A percentile compares a stretch with the other conserved stretches of the same genome.
phyloP scores from a whole-genome alignment of 2,329 filamentous ascomycete species.

The Raffaelea albimanens region DNA sequence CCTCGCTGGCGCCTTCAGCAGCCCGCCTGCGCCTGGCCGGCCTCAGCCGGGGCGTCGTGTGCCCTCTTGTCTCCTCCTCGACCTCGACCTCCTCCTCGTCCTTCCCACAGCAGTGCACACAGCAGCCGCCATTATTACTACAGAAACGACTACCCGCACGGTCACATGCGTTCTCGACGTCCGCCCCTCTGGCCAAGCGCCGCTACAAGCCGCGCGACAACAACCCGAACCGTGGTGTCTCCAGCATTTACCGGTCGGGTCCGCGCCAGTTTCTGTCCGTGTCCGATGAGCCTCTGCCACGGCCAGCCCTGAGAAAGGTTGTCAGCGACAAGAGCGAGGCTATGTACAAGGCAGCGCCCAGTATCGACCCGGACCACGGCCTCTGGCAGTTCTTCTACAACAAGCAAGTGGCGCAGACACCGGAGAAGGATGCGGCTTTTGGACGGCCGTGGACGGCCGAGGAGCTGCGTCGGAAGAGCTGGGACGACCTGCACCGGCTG shows the following conservation, averaged over 20 bases:
- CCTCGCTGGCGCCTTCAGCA: slow-evolving; percentile 5
- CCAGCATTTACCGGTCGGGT: slow-evolving; percentile 68
- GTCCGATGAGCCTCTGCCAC: slow-evolving; percentile 61
- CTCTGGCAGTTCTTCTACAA: slow-evolving; percentile 87
- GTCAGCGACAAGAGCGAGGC: not conserved
- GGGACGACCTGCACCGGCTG: slow-evolving; percentile 83
- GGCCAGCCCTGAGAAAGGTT: slow-evolving; percentile 43
- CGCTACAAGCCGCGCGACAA: slow-evolving; percentile 54
- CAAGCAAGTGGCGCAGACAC: slow-evolving; percentile 57
- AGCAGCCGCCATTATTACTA: not conserved
- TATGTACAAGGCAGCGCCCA: slow-evolving; percentile 45
- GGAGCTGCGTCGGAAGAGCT: slow-evolving; percentile 82
- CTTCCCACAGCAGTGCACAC: not conserved
- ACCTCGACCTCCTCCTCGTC: not conserved
- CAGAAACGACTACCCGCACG: not conserved
- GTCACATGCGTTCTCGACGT: slow-evolving; percentile 41
- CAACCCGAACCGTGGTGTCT: slow-evolving; percentile 74
- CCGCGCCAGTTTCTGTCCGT: slow-evolving; percentile 66
- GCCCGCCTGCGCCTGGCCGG: slow-evolving; percentile 1
- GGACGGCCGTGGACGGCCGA: slow-evolving; percentile 77
- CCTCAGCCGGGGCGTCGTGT: not conserved
- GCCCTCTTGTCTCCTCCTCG: not conserved
- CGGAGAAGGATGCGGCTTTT: slow-evolving; percentile 60
- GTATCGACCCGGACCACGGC: slow-evolving; percentile 66
- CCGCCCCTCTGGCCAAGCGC: slow-evolving; percentile 35